Evolutionary conservation across 306 rosid species (phyloP).

Genomic region (Albizia julibrissin): DNA sequence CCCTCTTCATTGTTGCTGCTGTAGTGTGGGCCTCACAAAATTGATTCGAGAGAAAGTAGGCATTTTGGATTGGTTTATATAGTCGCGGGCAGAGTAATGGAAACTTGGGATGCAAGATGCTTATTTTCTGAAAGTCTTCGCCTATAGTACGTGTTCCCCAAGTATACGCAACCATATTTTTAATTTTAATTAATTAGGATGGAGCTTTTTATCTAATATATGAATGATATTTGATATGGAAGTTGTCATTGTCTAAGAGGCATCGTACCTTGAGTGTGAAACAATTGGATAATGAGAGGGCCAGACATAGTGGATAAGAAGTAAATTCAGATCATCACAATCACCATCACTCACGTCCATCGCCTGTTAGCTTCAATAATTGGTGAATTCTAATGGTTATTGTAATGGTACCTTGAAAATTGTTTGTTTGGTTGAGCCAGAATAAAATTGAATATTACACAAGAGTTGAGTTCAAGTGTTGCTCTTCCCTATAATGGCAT

Average conservation of each 20-base stretch:
- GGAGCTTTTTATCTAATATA: not conserved
- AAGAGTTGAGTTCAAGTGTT: no score
- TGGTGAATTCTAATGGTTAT: no score
- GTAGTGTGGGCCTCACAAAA: not conserved
- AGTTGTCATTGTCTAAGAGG: not conserved
- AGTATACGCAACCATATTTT: not conserved
- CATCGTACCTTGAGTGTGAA: not conserved
- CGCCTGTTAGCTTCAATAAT: no score
- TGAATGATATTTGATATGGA: not conserved
- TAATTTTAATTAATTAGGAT: no score
- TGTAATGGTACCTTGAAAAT: no score
- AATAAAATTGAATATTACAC: no score
- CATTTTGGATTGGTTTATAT: not conserved
- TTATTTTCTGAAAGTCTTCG: not conserved
- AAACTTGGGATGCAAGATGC: slow-evolving; percentile 3
- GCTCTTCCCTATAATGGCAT: no score
- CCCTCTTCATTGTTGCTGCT: slow-evolving; percentile 55
- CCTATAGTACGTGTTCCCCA: not conserved
- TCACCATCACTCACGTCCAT: no score
- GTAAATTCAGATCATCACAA: no score
- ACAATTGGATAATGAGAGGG: no score
- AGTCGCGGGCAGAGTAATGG: not conserved
- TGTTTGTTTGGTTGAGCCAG: no score
- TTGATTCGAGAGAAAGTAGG: not conserved
- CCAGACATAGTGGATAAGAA: no score